Conservation (phyloP, 192 early-diverging fungal species). For the Phycomyces nitens region DNA sequence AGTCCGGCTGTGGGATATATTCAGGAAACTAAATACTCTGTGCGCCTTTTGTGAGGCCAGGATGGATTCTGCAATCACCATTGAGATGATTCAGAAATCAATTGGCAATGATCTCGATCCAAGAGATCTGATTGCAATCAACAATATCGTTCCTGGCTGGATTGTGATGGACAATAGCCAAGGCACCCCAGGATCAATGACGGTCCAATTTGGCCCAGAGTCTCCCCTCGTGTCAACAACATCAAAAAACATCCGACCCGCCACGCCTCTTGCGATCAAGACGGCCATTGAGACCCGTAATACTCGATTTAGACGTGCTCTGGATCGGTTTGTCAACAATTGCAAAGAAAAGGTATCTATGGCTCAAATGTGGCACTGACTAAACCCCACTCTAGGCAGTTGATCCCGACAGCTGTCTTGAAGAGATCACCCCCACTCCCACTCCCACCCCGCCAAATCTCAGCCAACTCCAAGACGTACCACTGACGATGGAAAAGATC, state of each 20-base stretch:
- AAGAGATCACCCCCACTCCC: neutral
- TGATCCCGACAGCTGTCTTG: neutral
- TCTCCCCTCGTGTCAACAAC: neutral
- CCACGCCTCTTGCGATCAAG: neutral
- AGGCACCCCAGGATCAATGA: neutral
- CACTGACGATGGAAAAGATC: no score
- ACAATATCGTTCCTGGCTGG: slow-evolving; percentile 14
- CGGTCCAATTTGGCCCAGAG: neutral
- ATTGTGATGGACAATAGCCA: neutral
- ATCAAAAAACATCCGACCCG: neutral
- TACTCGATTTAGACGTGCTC: slow-evolving; percentile 21
- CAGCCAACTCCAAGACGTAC: no score
- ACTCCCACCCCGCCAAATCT: no score
- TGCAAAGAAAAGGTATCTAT: slow-evolving; percentile 12
- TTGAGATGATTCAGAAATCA: slow-evolving; percentile 8
- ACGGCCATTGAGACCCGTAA: slow-evolving; percentile 19
- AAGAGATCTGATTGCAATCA: slow-evolving; percentile 35
- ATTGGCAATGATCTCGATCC: slow-evolving; percentile 13
- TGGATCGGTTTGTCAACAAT: slow-evolving; percentile 14
- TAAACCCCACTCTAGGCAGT: slow-evolving; percentile 1
- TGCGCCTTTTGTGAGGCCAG: slow-evolving; percentile 27
- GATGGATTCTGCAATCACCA: slow-evolving; percentile 7
- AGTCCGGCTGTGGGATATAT: slow-evolving; percentile 4
- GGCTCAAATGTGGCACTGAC: no score
- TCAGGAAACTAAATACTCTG: slow-evolving; percentile 14